phyloP scores from a whole-genome alignment of 441 rosid species.

The Adansonia rubrostipa region DNA sequence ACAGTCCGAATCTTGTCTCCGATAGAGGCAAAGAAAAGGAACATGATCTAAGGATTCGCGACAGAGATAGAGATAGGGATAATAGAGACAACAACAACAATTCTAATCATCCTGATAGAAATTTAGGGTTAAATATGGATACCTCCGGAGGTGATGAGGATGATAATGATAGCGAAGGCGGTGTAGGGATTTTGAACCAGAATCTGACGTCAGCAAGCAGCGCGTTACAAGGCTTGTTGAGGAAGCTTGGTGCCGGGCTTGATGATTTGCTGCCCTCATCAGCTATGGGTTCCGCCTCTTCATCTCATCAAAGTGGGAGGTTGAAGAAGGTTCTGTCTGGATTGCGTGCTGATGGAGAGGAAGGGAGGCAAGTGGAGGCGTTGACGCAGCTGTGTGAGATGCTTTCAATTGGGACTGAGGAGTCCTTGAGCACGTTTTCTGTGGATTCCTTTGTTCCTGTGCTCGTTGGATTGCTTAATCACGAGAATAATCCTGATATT shows the following conservation, averaged over 20 bases:
- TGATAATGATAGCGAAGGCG: slow-evolving; percentile 78
- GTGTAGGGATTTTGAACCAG: slow-evolving; percentile 77
- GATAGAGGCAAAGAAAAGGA: slow-evolving; percentile 98
- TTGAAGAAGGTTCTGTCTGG: slow-evolving; percentile 92
- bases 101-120: slow-evolving; percentile 35
- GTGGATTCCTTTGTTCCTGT: slow-evolving; percentile 96
- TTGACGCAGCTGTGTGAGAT: slow-evolving; percentile 94
- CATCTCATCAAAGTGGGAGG: slow-evolving; percentile 82
- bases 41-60: slow-evolving; percentile 70
- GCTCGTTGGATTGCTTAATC: slow-evolving; percentile 87
- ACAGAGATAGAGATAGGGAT: slow-evolving; percentile 41
- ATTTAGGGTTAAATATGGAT: slow-evolving; percentile 67
- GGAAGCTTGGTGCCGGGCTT: slow-evolving; percentile 95
- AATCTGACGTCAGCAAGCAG: slow-evolving; percentile 95
- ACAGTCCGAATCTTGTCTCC: slow-evolving; percentile 33
- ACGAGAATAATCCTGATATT: slow-evolving; percentile 95
- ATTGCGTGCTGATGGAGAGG: slow-evolving; percentile 94
- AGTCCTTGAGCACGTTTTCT: slow-evolving; percentile 88
- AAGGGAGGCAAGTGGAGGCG: slow-evolving; percentile 98
- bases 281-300: slow-evolving; percentile 75
- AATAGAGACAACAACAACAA: slow-evolving; percentile 33
- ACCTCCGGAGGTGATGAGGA: slow-evolving; percentile 68
- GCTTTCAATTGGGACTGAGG: slow-evolving; percentile 97
- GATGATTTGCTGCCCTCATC: slow-evolving; percentile 90
- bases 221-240: slow-evolving; percentile 87